Conservation (phyloP, 2,329 filamentous ascomycete genomes). For the Clonostachys byssicola region DNA sequence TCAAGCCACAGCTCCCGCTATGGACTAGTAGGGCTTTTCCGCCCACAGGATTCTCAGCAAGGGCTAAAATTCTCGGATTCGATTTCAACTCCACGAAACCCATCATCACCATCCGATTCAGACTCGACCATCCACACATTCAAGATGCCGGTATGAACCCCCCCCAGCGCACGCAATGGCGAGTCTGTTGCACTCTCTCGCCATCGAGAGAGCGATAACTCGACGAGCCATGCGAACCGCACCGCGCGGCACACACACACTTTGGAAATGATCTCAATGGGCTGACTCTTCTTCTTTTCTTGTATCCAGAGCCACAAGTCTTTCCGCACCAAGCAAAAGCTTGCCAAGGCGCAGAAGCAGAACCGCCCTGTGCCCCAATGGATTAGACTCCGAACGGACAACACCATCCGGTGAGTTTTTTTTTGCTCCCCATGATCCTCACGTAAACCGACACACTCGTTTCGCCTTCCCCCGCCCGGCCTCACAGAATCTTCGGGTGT, state of each 20-base stretch:
- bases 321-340: constrained; percentile 99
- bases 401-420: constrained; percentile 93
- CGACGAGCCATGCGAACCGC: too few relatives aligned
- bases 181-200: neutral
- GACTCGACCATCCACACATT: constrained; percentile 29
- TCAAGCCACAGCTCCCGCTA: neutral
- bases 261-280: too few relatives aligned
- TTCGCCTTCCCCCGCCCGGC: neutral
- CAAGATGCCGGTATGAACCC: constrained; percentile 35
- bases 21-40: constrained; percentile 20
- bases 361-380: constrained; percentile 99
- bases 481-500: too few relatives aligned
- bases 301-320: constrained; percentile 88
- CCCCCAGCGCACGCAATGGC: neutral
- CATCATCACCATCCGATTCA: constrained; percentile 20
- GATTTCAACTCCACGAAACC: constrained; percentile 20
- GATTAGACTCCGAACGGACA: constrained; percentile 97
- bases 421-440: neutral
- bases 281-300: constrained; percentile 5
- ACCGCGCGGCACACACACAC: too few relatives aligned
- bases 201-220: neutral
- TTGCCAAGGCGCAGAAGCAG: constrained; percentile 99
- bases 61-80: constrained; percentile 24
- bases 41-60: constrained; percentile 16
- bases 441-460: neutral